Base-by-base conservation (phyloP, 257 asterid species). In the Capsicum pubescens region DNA sequence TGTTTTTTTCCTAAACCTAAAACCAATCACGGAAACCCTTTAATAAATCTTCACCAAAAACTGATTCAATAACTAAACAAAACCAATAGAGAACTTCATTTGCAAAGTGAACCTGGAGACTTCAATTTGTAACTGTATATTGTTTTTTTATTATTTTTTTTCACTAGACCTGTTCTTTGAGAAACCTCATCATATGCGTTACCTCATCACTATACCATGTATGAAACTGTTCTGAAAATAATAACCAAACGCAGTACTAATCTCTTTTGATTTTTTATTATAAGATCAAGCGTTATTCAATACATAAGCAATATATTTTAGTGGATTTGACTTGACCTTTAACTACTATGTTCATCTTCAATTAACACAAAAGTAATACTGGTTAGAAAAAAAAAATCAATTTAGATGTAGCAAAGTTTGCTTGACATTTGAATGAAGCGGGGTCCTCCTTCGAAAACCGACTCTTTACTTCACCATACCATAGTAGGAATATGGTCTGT, bases 301-400 rank as follows among this genome's bases (percentile, higher is more conserved):
- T 44, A 44, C 57, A 71, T n/a, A 5, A 9, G 57, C 58, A 44
- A 10, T 46, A 71, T 71, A 70, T 70, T 42, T 17, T 70, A 9
- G 56, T 70, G 57, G 79, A 46, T 46, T 71, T 71, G 17, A 69
- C 32, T 68, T 68, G 21, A 36, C 21, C 76, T 26, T 68, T 68
- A 67, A 69, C 14, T 1, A 68, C 13, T 42, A 9, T 8, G 56
- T 42, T 16, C 54, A 70, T n/a, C 16, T 70, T 70, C 35, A 70
- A 16, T 44, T 13, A 1, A 36, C n/a, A 17, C 58, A 71, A 46
- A 44, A 5, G 15, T 17, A 46, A 44, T 71, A 71, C 26, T 42
- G 3, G 10, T 46, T 9, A 2, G 9, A 44, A 71, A 39, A 46
- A 44, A 44, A 71, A 39, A 46, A 44, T 5, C 16, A 5, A 44